Percentiles rank a stretch among this genome's conserved stretches.
These are phyloP conservation scores for Pichia nakasei DNA, from an alignment of 805 yeast species.

Conservation along the genomic window DNA sequence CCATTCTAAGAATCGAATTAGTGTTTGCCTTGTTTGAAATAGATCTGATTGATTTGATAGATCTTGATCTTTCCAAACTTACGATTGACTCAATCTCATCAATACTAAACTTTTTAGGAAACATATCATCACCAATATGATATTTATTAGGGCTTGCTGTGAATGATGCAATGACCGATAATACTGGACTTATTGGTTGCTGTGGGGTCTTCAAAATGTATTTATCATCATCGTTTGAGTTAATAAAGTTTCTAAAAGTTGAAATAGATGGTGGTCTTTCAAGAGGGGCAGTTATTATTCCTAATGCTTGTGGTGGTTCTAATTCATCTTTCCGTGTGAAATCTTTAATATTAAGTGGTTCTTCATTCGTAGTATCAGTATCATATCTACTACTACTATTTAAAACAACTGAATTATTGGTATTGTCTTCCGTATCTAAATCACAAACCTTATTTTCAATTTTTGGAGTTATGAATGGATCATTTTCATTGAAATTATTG, in stretches of 20 bases:
- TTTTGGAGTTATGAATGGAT: too few species aligned
- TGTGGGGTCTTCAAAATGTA: conserved; percentile 8
- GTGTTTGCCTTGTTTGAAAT: conserved; percentile 3
- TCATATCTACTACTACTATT: conserved; percentile 6
- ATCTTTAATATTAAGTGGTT: background rate
- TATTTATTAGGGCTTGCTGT: conserved; percentile 16
- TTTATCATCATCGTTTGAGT: background rate
- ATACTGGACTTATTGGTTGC: conserved; percentile 3
- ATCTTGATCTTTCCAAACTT: conserved; percentile 56
- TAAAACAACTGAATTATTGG: background rate
- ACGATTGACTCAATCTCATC: conserved; percentile 71
- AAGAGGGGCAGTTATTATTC: background rate
- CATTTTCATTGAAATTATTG: too few species aligned
- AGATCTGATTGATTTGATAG: conserved; percentile 43
- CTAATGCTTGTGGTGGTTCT: background rate
- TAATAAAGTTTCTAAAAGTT: background rate
- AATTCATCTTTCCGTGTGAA: background rate
- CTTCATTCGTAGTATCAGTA: conserved; percentile 3
- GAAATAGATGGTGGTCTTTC: background rate
- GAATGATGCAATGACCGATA: conserved; percentile 10
- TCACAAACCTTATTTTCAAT: background rate
- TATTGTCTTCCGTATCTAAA: too few species aligned
- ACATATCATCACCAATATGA: conserved; percentile 49
- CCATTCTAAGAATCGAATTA: conserved; percentile 21
- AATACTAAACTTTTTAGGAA: conserved; percentile 59